Evolutionary conservation across 176 grass and related monocot species (phyloP).

Genomic region (Poa annua): DNA sequence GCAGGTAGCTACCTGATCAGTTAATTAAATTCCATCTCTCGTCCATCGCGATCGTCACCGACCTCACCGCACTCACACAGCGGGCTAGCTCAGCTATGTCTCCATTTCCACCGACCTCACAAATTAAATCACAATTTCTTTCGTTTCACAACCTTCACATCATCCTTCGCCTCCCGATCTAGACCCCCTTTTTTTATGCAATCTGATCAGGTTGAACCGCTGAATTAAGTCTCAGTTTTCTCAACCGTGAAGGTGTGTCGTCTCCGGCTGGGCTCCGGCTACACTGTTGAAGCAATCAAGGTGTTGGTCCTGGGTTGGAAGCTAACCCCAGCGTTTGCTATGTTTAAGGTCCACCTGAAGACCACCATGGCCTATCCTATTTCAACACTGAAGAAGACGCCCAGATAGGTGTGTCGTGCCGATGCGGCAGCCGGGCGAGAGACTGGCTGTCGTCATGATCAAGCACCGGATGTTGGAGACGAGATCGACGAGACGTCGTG

Average conservation of each 20-base stretch:
- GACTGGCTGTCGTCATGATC: constrained; percentile 26
- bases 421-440: neutral
- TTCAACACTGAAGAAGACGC: too few relatives aligned
- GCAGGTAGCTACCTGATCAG: too few relatives aligned
- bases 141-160: neutral
- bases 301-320: constrained; percentile 1
- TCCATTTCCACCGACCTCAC: neutral
- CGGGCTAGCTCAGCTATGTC: neutral
- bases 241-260: neutral
- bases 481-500: constrained; percentile 22
- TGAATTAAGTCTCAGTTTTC: neutral
- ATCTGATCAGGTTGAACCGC: neutral
- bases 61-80: too few relatives aligned
- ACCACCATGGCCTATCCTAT: too few relatives aligned
- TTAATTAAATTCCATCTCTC: too few relatives aligned
- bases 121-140: neutral
- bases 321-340: neutral
- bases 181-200: neutral
- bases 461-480: neutral
- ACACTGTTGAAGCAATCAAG: neutral
- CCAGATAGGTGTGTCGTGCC: neutral
- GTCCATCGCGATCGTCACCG: too few relatives aligned
- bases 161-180: neutral
- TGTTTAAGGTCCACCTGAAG: too few relatives aligned
- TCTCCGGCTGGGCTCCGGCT: neutral